These are phyloP conservation scores for Funneliformis mosseae DNA, from an alignment of 192 early-diverging fungal species.

Conservation along the genomic window DNA sequence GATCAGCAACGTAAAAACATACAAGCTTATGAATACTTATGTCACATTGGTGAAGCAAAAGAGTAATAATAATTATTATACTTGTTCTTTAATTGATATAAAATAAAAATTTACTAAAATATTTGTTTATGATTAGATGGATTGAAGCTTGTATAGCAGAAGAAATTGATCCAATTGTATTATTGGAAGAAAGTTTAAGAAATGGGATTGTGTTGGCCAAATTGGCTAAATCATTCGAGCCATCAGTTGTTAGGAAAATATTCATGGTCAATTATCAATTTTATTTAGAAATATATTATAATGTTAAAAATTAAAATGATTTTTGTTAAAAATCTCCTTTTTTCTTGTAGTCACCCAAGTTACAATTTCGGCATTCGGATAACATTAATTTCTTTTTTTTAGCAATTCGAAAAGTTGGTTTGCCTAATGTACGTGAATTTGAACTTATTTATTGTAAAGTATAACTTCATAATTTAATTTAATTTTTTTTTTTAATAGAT, in stretches of 20 bases:
- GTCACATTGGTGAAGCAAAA: constrained; percentile 98
- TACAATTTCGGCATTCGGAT: constrained; percentile 94
- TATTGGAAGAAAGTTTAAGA: constrained; percentile 87
- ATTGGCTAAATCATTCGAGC: constrained; percentile 81
- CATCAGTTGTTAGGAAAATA: constrained; percentile 82
- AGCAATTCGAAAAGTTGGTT: constrained; percentile 73
- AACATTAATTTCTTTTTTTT: constrained; percentile 95
- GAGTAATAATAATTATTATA: constrained; percentile 64
- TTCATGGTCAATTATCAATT: constrained; percentile 60
- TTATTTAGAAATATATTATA: neutral
- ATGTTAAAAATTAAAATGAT: neutral
- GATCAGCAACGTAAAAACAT: constrained; percentile 86
- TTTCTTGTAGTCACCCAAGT: constrained; percentile 63
- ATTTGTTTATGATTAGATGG: constrained; percentile 64
- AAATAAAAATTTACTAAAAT: neutral
- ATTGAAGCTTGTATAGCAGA: constrained; percentile 91
- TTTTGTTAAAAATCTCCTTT: neutral
- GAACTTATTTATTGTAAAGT: neutral
- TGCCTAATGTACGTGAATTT: constrained; percentile 70
- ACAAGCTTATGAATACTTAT: constrained; percentile 98
- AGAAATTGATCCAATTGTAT: constrained; percentile 73
- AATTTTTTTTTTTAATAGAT: constrained; percentile 46
- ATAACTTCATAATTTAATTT: neutral
- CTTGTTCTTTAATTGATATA: neutral
- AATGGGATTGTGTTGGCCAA: constrained; percentile 93